These are phyloP conservation scores for Corylus heterophylla DNA, from an alignment of 306 rosid species.

Conservation along the genomic window DNA sequence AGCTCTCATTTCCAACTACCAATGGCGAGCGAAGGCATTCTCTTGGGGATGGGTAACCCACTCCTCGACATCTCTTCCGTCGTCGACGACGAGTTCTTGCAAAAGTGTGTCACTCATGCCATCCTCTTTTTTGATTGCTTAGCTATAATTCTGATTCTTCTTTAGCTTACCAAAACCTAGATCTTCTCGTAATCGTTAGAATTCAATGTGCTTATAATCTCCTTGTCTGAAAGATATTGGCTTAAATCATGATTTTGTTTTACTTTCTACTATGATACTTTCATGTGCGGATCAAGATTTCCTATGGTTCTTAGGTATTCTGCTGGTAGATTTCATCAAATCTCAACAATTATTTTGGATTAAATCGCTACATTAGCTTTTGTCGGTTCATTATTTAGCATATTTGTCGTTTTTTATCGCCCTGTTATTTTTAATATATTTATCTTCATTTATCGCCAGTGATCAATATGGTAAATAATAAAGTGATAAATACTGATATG, in stretches of 20 bases:
- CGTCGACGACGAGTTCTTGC: constrained; percentile 65
- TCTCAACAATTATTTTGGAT: too few relatives aligned
- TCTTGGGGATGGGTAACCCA: constrained; percentile 93
- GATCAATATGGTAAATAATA: too few relatives aligned
- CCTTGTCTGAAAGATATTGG: background rate
- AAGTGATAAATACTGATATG: too few relatives aligned
- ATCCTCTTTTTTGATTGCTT: background rate
- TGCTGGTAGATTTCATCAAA: too few relatives aligned
- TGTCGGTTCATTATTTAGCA: too few relatives aligned
- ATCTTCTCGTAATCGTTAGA: background rate
- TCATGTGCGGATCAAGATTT: background rate
- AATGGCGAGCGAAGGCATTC: constrained; percentile 71
- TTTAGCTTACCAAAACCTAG: background rate
- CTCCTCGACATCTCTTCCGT: constrained; percentile 84
- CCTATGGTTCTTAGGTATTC: too few relatives aligned
- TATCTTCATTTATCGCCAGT: too few relatives aligned
- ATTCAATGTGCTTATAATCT: background rate
- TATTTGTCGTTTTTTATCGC: too few relatives aligned
- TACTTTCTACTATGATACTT: background rate
- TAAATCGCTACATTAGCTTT: too few relatives aligned
- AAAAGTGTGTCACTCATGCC: constrained; percentile 39
- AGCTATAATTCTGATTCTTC: background rate
- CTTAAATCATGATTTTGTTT: background rate
- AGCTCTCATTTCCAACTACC: constrained; percentile 4
- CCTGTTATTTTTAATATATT: too few relatives aligned